These are phyloP conservation scores for Coemansia sp. DNA, from an alignment of 192 early-diverging fungal genomes.

Conservation along the genomic window DNA sequence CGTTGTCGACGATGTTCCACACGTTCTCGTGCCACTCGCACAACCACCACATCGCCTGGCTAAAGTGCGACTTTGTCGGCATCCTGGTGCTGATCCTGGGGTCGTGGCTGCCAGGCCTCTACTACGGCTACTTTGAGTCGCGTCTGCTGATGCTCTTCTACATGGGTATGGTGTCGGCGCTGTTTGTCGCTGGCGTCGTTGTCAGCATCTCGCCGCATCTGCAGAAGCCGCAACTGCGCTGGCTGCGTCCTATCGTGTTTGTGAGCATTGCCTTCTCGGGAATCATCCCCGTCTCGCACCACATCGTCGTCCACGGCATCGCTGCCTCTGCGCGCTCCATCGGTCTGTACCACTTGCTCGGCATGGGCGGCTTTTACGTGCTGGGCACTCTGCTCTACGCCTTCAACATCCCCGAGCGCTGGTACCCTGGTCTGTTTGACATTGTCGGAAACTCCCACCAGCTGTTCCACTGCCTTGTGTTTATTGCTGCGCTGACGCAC, in stretches of 20 bases:
- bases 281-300: constrained; percentile 75
- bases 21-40: constrained; percentile 82
- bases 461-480: constrained; percentile 87
- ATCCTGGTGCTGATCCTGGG: constrained; percentile 80
- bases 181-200: constrained; percentile 69
- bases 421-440: constrained; percentile 83
- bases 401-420: constrained; percentile 76
- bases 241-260: constrained; percentile 78
- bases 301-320: constrained; percentile 69
- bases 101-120: constrained; percentile 52
- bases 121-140: constrained; percentile 64
- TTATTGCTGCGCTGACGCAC: constrained; percentile 75
- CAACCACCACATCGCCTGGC: constrained; percentile 52
- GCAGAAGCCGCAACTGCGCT: constrained; percentile 73
- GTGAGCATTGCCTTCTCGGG: constrained; percentile 74
- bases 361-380: constrained; percentile 76
- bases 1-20: constrained; percentile 78
- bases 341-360: constrained; percentile 64
- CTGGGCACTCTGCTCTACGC: constrained; percentile 87
- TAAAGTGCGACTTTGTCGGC: constrained; percentile 88
- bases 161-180: constrained; percentile 58
- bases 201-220: constrained; percentile 66
- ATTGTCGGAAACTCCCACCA: constrained; percentile 87
- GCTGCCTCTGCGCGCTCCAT: constrained; percentile 58
- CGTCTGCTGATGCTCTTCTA: constrained; percentile 57